Evolutionary conservation across 225 moss, liverwort and hornwort genomes (phyloP).

Genomic region (Pleurozium schreberi): DNA sequence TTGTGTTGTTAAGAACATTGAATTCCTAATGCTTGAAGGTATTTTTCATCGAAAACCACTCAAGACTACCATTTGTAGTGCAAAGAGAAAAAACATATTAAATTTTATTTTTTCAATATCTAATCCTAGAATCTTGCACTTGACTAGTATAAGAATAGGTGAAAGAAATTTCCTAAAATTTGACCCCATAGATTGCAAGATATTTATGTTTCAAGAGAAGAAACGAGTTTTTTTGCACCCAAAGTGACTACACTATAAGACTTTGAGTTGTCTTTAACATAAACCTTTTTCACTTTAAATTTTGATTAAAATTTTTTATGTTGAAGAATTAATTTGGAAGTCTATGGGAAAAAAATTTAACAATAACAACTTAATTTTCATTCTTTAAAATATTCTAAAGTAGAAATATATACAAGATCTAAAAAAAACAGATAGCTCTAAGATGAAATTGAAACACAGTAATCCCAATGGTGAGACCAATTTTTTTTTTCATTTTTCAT

Average conservation of each 20-base stretch:
- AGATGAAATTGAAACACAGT: neutral
- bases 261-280: neutral
- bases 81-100: neutral
- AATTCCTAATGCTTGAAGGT: neutral
- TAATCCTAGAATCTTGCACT: neutral
- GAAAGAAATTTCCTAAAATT: neutral
- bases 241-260: neutral
- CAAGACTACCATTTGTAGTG: neutral
- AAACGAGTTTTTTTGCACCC: neutral
- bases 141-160: accelerated
- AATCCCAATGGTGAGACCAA: neutral
- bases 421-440: neutral
- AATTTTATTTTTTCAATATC: neutral
- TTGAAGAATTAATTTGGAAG: neutral
- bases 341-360: neutral
- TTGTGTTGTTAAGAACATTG: too few relatives aligned
- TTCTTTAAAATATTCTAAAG: neutral
- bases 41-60: neutral
- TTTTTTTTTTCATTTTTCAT: too few relatives aligned
- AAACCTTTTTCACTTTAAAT: neutral
- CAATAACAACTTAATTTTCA: neutral
- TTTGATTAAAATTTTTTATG: neutral
- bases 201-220: neutral
- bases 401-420: neutral
- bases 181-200: neutral